These are phyloP conservation scores for Neofusicoccum umdonicola DNA, from an alignment of 2,329 filamentous ascomycete species.

Conservation along the genomic window DNA sequence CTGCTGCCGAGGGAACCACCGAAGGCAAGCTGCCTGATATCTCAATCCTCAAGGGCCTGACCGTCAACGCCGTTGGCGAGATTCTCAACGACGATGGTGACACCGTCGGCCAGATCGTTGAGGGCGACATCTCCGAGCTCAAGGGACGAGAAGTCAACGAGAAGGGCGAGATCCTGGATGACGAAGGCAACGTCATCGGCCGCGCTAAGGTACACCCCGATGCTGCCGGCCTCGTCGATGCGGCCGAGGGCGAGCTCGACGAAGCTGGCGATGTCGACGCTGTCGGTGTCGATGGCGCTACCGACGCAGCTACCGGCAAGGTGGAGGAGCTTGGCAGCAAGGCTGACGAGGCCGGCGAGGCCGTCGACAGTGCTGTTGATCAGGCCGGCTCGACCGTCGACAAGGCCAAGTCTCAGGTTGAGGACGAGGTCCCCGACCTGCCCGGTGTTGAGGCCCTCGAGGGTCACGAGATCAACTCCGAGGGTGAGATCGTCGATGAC, in stretches of 20 bases:
- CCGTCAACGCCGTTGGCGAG: constrained; percentile 46
- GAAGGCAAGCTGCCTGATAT: constrained; percentile 42
- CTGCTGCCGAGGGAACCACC: constrained; percentile 26
- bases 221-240: constrained; percentile 37
- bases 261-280: constrained; percentile 25
- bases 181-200: constrained; percentile 54
- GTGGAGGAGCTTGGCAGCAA: not conserved
- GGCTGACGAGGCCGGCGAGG: constrained; percentile 21
- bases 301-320: not conserved
- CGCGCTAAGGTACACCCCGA: constrained; percentile 51
- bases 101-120: constrained; percentile 47
- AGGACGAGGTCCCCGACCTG: constrained; percentile 40
- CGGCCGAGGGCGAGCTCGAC: constrained; percentile 29
- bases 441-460: constrained; percentile 53
- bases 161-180: constrained; percentile 55
- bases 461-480: constrained; percentile 51
- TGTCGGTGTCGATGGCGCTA: constrained; percentile 1
- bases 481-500: constrained; percentile 49
- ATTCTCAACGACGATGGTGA: constrained; percentile 53
- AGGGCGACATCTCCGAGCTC: constrained; percentile 49
- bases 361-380: constrained; percentile 27
- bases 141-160: constrained; percentile 51
- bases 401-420: constrained; percentile 27
- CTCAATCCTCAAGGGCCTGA: constrained; percentile 48
- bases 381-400: constrained; percentile 24